These are phyloP conservation scores for Suillus fuscotomentosus DNA, from an alignment of 768 basidiomycete species.

Conservation along the genomic window DNA sequence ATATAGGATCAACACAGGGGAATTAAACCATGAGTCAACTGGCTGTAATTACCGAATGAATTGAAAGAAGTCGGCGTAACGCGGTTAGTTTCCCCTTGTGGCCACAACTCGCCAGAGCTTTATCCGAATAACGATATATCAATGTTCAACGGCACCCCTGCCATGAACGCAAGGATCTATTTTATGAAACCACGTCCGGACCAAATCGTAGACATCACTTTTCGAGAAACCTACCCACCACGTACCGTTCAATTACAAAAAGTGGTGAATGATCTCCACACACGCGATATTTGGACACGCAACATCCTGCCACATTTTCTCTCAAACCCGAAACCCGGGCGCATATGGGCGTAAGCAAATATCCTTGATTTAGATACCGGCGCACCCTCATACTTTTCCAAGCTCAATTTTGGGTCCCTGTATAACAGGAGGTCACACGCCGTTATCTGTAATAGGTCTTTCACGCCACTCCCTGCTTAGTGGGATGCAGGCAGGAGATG, in stretches of 20 bases:
- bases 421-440: not conserved
- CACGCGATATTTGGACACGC: not conserved
- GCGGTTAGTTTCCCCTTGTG: not conserved
- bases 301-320: not conserved
- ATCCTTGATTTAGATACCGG: not conserved
- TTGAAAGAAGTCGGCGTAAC: not conserved
- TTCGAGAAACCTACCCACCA: not conserved
- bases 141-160: not conserved
- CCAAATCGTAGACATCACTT: not conserved
- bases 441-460: not conserved
- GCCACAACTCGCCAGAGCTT: not conserved
- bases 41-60: not conserved
- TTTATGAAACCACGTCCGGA: slow-evolving; percentile 1
- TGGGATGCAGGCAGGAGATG: not conserved
- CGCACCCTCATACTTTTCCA: not conserved
- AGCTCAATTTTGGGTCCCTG: not conserved
- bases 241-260: not conserved
- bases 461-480: not conserved
- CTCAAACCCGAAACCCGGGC: not conserved
- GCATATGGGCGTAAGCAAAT: not conserved
- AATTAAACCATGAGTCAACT: not conserved
- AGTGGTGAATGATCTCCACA: slow-evolving; percentile 1
- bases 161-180: not conserved
- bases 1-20: not conserved
- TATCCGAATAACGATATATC: not conserved